phyloP scores from a whole-genome alignment of 2,329 filamentous ascomycete species.

The Colletotrichum sp. region DNA sequence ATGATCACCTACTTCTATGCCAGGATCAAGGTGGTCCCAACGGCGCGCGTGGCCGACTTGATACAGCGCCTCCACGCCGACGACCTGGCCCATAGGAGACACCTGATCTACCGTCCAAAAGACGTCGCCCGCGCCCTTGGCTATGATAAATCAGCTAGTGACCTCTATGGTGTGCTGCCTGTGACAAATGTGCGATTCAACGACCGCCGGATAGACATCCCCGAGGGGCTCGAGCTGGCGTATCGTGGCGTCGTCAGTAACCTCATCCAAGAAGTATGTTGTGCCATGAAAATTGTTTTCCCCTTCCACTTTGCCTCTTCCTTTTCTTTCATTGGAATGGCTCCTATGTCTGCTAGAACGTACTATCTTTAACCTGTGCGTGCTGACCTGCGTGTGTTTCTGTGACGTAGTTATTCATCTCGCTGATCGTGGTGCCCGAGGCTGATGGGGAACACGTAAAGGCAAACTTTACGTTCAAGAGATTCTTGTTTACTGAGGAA shows the following conservation, averaged over 20 bases:
- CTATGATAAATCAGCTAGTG: not conserved
- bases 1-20: not conserved
- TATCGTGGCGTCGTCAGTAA: not conserved
- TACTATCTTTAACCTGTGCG: not conserved
- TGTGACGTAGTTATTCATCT: not conserved
- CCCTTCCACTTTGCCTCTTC: not conserved
- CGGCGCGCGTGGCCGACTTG: not conserved
- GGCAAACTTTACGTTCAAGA: not conserved
- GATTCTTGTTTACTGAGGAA: not conserved
- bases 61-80: not conserved
- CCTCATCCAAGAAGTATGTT: not conserved
- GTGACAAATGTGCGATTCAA: not conserved
- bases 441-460: not conserved
- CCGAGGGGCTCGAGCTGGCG: not conserved
- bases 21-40: not conserved
- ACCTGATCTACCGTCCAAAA: not conserved
- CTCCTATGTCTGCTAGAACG: rapidly evolving
- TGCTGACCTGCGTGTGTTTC: not conserved
- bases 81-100: not conserved
- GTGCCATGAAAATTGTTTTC: not conserved
- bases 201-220: not conserved
- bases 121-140: not conserved
- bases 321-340: not conserved
- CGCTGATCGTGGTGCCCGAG: not conserved
- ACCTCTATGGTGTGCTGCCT: not conserved